These are phyloP conservation scores for Chaetothyriales sp. DNA, from an alignment of 2,329 filamentous ascomycete genomes.

Conservation along the genomic window DNA sequence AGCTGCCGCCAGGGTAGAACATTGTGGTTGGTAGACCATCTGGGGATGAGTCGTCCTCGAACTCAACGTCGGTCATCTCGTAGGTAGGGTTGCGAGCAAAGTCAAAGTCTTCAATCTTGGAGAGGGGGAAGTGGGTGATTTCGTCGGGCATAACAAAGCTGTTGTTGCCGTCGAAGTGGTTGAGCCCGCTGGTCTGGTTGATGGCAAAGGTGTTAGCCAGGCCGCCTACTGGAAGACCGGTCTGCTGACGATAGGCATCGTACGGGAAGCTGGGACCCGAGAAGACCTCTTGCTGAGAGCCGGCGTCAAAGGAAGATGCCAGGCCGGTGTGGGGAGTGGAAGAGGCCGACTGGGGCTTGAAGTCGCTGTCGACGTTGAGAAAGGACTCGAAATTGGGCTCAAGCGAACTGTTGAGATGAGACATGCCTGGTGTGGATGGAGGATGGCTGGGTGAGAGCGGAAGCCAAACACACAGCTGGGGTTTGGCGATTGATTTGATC, in stretches of 20 bases:
- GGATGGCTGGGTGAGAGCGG: constrained; percentile 2
- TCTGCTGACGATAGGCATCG: constrained; percentile 88
- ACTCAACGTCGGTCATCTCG: constrained; percentile 47
- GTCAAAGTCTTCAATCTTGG: constrained; percentile 45
- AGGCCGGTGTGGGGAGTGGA: constrained; percentile 20
- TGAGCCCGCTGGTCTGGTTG: constrained; percentile 41
- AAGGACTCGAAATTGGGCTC: constrained; percentile 33
- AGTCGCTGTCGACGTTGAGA: constrained; percentile 32
- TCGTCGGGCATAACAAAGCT: constrained; percentile 30
- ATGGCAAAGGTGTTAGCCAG: constrained; percentile 65
- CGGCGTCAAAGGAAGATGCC: constrained; percentile 24
- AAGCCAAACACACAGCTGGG: constrained; percentile 9
- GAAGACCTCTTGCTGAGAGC: constrained; percentile 41
- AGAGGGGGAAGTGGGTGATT: constrained; percentile 17
- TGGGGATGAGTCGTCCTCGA: constrained; percentile 47
- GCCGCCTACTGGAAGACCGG: constrained; percentile 74
- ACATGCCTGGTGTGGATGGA: constrained; percentile 9
- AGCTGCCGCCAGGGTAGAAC: constrained; percentile 40
- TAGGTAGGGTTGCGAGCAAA: constrained; percentile 37
- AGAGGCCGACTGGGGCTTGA: constrained; percentile 18
- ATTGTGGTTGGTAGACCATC: constrained; percentile 39
- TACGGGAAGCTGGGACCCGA: constrained; percentile 86
- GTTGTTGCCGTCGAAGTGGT: constrained; percentile 23
- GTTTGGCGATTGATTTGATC: constrained; percentile 5
- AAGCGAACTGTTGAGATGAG: constrained; percentile 22